Percentiles rank a stretch among this genome's conserved stretches.
These are phyloP conservation scores for Arbutus unedo DNA, from an alignment of 148 eudicot species.

Conservation along the genomic window DNA sequence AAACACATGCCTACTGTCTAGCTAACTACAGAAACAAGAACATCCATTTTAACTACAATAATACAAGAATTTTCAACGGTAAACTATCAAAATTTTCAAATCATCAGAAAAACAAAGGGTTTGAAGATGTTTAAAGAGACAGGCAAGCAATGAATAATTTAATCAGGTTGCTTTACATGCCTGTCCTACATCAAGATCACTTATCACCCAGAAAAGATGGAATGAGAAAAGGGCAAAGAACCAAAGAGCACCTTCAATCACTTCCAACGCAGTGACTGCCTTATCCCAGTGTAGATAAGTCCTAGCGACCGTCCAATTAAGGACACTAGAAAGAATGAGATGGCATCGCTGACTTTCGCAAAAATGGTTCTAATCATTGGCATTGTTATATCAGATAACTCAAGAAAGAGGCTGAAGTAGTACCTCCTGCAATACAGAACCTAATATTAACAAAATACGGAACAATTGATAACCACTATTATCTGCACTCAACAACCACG, in stretches of 20 bases:
- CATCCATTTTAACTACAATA: neutral
- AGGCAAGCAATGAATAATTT: neutral
- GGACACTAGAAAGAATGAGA: slow-evolving; percentile 84
- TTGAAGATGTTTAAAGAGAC: neutral
- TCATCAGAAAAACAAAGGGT: slow-evolving; percentile 4
- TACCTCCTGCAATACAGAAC: slow-evolving; percentile 71
- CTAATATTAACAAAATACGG: neutral
- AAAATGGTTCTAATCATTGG: slow-evolving; percentile 62
- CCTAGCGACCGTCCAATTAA: slow-evolving; percentile 96
- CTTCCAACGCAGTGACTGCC: slow-evolving; percentile 80
- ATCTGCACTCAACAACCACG: neutral
- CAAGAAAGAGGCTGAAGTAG: slow-evolving; percentile 84
- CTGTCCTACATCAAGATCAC: slow-evolving; percentile 1
- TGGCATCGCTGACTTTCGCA: slow-evolving; percentile 77
- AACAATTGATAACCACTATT: neutral
- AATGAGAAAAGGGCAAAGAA: neutral
- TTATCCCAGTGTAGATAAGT: slow-evolving; percentile 82
- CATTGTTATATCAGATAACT: slow-evolving; percentile 72
- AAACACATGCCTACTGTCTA: neutral
- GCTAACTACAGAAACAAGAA: neutral
- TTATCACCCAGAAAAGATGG: slow-evolving; percentile 13
- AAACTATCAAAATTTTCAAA: neutral
- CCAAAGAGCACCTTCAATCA: slow-evolving; percentile 19
- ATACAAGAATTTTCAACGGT: neutral
- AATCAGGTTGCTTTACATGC: slow-evolving; percentile 4